Percentiles rank a stretch among this genome's conserved stretches.
Evolutionary conservation across 352 stramenopile genomes (phyloP).

Genomic region (Thalassiosira oceanica): DNA sequence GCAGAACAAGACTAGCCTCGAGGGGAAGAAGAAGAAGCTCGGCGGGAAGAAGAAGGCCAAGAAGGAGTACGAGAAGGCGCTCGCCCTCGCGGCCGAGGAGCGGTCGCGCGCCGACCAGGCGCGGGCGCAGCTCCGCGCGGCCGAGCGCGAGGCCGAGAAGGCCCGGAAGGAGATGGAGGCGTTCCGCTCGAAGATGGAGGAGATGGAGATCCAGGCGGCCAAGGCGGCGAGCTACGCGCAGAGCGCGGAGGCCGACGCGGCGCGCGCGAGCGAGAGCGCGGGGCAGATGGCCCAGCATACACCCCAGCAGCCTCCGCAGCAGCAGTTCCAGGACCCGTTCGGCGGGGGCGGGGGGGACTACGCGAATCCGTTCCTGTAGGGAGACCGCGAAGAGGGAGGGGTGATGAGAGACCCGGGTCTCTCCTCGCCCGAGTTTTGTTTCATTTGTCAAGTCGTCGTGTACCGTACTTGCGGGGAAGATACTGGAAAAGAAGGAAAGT

Average conservation of each 20-base stretch:
- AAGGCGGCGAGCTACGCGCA: constrained; percentile 28
- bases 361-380: constrained; percentile 43
- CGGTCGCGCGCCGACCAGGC: constrained; percentile 26
- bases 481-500: too few species aligned
- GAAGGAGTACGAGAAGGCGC: constrained; percentile 27
- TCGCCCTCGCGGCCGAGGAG: constrained; percentile 16
- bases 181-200: constrained; percentile 36
- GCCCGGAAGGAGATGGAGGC: constrained; percentile 23
- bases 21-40: constrained; percentile 29
- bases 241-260: neutral
- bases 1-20: constrained; percentile 12
- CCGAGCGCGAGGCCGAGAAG: constrained; percentile 13
- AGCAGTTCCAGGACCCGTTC: constrained; percentile 10
- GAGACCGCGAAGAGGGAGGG: too few species aligned
- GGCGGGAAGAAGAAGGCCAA: constrained; percentile 36
- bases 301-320: neutral
- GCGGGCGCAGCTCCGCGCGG: constrained; percentile 20
- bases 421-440: too few species aligned
- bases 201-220: constrained; percentile 35
- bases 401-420: too few species aligned
- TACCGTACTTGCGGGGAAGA: too few species aligned
- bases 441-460: too few species aligned
- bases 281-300: neutral
- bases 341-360: constrained; percentile 24
- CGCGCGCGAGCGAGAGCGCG: neutral